Evolutionary conservation across 2,329 filamentous ascomycete genomes (phyloP), one percentile per base, ranked within the genome.

Genomic region (Sporothrix globosa): DNA sequence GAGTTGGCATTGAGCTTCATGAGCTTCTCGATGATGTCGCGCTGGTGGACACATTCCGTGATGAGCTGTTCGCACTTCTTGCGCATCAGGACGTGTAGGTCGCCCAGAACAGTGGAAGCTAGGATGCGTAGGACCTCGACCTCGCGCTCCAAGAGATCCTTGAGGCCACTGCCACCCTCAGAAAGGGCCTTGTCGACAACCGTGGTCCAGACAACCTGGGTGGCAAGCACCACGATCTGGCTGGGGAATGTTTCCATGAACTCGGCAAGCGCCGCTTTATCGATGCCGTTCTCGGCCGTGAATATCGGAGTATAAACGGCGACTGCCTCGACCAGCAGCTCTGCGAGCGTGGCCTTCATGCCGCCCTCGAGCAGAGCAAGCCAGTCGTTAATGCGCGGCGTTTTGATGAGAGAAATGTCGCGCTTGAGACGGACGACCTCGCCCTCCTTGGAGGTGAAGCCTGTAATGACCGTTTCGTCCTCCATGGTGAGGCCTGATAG

Each of bases 31-130:
- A 98, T 96, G 21, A 91, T 88, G 79, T 99, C 96, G 72, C 96
- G 91, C 80, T 99, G 96, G 79, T 99, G 96, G 17, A 99, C 96
- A 78, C 96, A 98, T 79, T 99, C 96, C 0, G 96, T 99, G 77
- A 99, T 99, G 74, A 99, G 87, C 80, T 97, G 95, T 80, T 99
- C 96, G 80, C 95, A 99, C 83, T 97, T 97, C 85, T 97, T 97
- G 73, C 96, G 88, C 77, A 92, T 88, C 66, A 97, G 91, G 7
- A 92, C 84, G 74, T 94, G 91, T 27, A 99, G 87, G 76, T 99
- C 94, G 52, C 92, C 92, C 19, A 99, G 85, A 14, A 99, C 96
- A 2, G 93, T 95, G 52, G 92, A 87, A 24, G 96, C 96, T 69
- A 99, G 89, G 27, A 97, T 84, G 69, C 92, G 89, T 58, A 99